These are phyloP conservation scores for Multifurca ochricompacta DNA, from an alignment of 768 basidiomycete genomes.

Conservation along the genomic window DNA sequence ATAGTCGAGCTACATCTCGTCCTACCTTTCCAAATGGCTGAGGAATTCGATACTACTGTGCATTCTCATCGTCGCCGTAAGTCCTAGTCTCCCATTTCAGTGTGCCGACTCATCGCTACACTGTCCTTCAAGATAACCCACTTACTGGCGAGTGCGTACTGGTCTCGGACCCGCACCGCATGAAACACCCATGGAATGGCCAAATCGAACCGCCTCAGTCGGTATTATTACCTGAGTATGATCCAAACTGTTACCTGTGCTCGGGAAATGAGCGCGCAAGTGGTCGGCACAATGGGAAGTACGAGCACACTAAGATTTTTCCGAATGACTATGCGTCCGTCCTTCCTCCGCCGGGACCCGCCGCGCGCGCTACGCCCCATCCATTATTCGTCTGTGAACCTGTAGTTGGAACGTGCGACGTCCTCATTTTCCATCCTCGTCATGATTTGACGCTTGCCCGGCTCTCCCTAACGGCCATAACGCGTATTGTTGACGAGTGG, in stretches of 20 bases:
- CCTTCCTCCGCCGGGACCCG: slow-evolving; percentile 53
- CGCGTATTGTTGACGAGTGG: slow-evolving; percentile 67
- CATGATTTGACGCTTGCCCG: slow-evolving; percentile 82
- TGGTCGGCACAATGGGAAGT: slow-evolving; percentile 61
- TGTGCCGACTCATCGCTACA: neutral
- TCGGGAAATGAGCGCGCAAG: slow-evolving; percentile 73
- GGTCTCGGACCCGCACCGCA: slow-evolving; percentile 78
- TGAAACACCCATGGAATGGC: slow-evolving; percentile 85
- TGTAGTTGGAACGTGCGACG: slow-evolving; percentile 77
- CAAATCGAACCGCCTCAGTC: slow-evolving; percentile 64
- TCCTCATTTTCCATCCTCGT: slow-evolving; percentile 78
- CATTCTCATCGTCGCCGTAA: slow-evolving; percentile 19
- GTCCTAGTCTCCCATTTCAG: slow-evolving; percentile 5
- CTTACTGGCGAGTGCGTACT: slow-evolving; percentile 69
- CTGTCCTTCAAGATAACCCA: slow-evolving; percentile 59
- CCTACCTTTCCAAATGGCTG: slow-evolving; percentile 7
- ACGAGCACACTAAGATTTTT: slow-evolving; percentile 62
- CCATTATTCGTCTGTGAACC: slow-evolving; percentile 59
- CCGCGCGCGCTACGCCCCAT: slow-evolving; percentile 42
- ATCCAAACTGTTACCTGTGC: slow-evolving; percentile 77
- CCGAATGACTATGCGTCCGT: slow-evolving; percentile 82
- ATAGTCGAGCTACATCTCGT: neutral
- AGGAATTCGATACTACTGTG: slow-evolving; percentile 13
- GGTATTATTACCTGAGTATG: slow-evolving; percentile 49
- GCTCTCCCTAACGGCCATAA: slow-evolving; percentile 49